Conservation (phyloP, 179 eudicot genomes). For the Heliamphora pulchella region DNA sequence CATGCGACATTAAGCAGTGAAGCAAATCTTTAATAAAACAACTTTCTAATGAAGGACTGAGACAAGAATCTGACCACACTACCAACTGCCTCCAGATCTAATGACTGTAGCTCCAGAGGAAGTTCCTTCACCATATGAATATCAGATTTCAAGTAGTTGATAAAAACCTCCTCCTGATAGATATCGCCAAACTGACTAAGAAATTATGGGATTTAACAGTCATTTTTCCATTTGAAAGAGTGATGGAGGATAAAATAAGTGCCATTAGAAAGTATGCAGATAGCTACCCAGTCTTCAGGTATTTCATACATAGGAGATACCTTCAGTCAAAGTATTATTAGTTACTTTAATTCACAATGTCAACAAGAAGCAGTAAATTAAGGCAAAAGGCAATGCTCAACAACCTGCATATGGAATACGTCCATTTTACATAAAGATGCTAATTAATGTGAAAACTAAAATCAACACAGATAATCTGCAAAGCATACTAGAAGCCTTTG, state of each 20-base stretch:
- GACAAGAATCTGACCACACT: conserved; percentile 68
- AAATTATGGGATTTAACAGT: conserved; percentile 52
- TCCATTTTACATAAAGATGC: background rate
- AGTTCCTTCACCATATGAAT: conserved; percentile 80
- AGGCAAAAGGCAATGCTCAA: conserved; percentile 9
- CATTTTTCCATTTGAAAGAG: conserved; percentile 43
- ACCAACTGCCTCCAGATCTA: conserved; percentile 89
- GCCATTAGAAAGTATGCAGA: background rate
- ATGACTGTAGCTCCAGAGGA: conserved; percentile 67
- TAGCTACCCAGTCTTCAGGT: background rate
- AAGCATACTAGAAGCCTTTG: background rate
- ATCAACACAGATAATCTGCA: conserved; percentile 2
- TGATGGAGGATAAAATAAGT: conserved; percentile 20
- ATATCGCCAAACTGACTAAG: conserved; percentile 98
- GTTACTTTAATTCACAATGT: background rate
- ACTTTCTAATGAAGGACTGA: conserved; percentile 11
- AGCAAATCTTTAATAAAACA: conserved; percentile 11
- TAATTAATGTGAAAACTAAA: background rate
- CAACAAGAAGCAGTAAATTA: background rate
- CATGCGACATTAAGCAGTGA: background rate
- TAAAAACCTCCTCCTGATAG: conserved; percentile 96
- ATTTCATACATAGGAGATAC: background rate
- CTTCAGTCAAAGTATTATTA: background rate
- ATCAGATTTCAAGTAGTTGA: conserved; percentile 82
- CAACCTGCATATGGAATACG: background rate